Conservation (phyloP, 805 yeast genomes). For the Wickerhamomyces sydowiorum region DNA sequence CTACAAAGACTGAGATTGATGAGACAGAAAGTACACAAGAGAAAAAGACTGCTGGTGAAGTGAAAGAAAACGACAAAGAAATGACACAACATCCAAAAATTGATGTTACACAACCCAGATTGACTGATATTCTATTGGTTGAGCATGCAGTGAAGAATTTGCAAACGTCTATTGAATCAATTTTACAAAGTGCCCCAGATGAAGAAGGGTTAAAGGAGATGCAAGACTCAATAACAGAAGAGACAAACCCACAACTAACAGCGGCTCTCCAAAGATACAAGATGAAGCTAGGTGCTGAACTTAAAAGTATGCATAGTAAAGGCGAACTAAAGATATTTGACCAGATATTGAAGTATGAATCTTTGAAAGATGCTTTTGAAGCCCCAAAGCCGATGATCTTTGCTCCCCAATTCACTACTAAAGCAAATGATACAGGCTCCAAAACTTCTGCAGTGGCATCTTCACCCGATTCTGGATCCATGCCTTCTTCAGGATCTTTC, state of each 20-base stretch:
- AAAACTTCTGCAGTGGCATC: neutral
- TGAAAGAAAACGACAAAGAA: too few relatives aligned
- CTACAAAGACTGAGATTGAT: too few relatives aligned
- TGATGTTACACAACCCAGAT: conserved; percentile 2
- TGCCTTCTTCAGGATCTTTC: neutral
- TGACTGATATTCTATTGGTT: conserved; percentile 25
- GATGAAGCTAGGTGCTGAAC: conserved; percentile 51
- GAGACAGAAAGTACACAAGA: too few relatives aligned
- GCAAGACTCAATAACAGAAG: conserved; percentile 25
- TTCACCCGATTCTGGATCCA: neutral
- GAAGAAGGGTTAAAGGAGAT: conserved; percentile 32
- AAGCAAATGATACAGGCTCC: neutral
- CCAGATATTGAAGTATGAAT: conserved; percentile 40
- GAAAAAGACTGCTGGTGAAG: too few relatives aligned
- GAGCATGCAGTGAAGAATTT: conserved; percentile 51
- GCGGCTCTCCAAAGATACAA: conserved; percentile 49
- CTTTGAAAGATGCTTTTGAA: neutral
- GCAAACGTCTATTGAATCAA: conserved; percentile 44
- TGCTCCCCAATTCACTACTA: neutral
- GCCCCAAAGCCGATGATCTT: neutral
- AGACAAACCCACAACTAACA: conserved; percentile 31
- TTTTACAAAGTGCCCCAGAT: conserved; percentile 55
- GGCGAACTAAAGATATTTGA: conserved; percentile 51
- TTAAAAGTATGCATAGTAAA: conserved; percentile 47
- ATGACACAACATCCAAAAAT: neutral